Conservation (phyloP, 2,329 filamentous ascomycete genomes). For the Microdochium nivale region DNA sequence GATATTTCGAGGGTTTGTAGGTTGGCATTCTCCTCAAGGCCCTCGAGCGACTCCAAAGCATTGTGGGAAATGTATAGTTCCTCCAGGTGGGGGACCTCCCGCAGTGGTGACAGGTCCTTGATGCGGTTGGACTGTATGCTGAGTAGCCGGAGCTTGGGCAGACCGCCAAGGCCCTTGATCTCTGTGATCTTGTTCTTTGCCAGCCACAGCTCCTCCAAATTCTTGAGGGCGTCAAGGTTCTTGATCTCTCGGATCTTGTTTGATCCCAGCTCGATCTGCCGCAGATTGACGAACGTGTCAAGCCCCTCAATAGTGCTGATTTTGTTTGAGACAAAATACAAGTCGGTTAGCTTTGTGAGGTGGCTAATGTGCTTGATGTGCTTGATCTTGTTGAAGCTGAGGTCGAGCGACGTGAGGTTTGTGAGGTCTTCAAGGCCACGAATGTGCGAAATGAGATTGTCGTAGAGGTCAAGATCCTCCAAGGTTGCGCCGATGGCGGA, state of each 20-base stretch:
- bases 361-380: constrained; percentile 87
- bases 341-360: constrained; percentile 66
- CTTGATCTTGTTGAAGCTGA: constrained; percentile 99
- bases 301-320: constrained; percentile 82
- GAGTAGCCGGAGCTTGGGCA: constrained; percentile 76
- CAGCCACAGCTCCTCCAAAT: constrained; percentile 83
- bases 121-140: constrained; percentile 96
- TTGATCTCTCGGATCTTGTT: constrained; percentile 87
- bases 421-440: constrained; percentile 71
- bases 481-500: constrained; percentile 56
- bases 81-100: constrained; percentile 66
- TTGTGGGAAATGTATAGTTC: constrained; percentile 97
- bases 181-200: constrained; percentile 95
- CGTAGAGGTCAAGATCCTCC: constrained; percentile 86
- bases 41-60: constrained; percentile 67
- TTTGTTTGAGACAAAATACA: constrained; percentile 94
- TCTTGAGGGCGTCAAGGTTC: constrained; percentile 69
- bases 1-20: constrained; percentile 81
- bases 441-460: constrained; percentile 87
- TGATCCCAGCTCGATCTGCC: constrained; percentile 82
- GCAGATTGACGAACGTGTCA: constrained; percentile 63
- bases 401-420: constrained; percentile 70
- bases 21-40: constrained; percentile 57
- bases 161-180: constrained; percentile 64
- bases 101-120: constrained; percentile 65